phyloP scores from a whole-genome alignment of 78 protist species.

The Mastigamoeba balamuthi region DNA sequence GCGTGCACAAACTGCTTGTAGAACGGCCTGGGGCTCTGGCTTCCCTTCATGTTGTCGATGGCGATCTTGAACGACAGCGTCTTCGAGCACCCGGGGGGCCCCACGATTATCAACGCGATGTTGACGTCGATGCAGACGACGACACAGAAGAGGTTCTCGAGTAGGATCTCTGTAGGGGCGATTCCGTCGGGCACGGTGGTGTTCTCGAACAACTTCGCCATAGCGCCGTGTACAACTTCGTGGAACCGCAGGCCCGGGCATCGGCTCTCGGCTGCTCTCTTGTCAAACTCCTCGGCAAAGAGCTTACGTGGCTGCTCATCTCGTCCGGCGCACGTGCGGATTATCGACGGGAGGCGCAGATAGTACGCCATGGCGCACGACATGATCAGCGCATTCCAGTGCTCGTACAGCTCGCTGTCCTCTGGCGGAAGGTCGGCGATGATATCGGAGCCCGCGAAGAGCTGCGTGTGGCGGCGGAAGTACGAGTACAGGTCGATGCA shows the following conservation, averaged over 20 bases:
- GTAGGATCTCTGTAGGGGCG: neutral
- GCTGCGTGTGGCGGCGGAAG: neutral
- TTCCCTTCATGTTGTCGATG: conserved; percentile 28
- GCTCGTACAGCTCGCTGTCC: neutral
- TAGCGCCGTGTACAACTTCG: neutral
- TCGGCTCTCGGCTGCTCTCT: too few species aligned
- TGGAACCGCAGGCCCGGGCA: too few species aligned
- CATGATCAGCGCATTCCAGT: conserved; percentile 5
- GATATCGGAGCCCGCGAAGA: neutral
- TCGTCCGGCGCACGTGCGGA: too few species aligned
- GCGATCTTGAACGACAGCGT: neutral
- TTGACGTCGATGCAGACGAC: conserved; percentile 1
- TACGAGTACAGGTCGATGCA: conserved; percentile 18
- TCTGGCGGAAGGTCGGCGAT: neutral
- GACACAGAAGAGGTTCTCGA: neutral
- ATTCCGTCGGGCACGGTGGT: neutral
- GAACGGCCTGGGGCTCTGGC: neutral
- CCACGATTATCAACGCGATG: conserved; percentile 1
- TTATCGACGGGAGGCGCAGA: neutral
- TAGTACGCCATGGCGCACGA: conserved; percentile 8
- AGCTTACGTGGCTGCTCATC: too few species aligned
- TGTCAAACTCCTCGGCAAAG: too few species aligned
- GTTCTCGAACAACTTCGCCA: neutral
- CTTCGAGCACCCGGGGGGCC: neutral
- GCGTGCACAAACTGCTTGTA: conserved; percentile 1